Conservation (phyloP, 805 yeast species). For the Hanseniaspora taiwanica region DNA sequence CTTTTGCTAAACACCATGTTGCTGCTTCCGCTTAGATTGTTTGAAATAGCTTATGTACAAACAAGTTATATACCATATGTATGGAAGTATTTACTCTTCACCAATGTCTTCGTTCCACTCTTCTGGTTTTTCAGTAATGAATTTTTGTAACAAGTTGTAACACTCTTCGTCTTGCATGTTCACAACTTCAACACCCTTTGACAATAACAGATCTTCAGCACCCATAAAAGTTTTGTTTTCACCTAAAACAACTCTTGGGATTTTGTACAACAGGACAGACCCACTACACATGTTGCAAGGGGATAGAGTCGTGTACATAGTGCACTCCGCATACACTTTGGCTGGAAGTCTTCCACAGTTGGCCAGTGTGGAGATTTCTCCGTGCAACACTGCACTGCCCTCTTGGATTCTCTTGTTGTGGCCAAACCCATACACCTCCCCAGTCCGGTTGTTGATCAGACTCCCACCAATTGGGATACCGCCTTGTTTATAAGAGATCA, state of each 20-base stretch:
- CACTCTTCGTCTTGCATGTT: constrained; percentile 48
- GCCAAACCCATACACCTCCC: constrained; percentile 73
- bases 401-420: constrained; percentile 87
- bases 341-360: constrained; percentile 85
- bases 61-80: too few relatives aligned
- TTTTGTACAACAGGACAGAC: constrained; percentile 78
- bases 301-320: constrained; percentile 83
- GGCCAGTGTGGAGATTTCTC: constrained; percentile 81
- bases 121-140: constrained; percentile 64
- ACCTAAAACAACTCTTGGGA: constrained; percentile 77
- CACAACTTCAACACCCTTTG: constrained; percentile 61
- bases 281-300: constrained; percentile 97
- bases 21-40: too few relatives aligned
- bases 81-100: constrained; percentile 14
- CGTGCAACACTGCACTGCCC: constrained; percentile 74
- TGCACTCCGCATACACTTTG: constrained; percentile 63
- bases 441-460: constrained; percentile 38
- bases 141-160: constrained; percentile 58
- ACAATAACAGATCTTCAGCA: constrained; percentile 59
- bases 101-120: constrained; percentile 82
- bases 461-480: constrained; percentile 69
- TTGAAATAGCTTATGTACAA: too few relatives aligned
- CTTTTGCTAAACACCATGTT: constrained; percentile 3
- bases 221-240: constrained; percentile 77
- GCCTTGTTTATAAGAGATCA: constrained; percentile 56